Conservation (phyloP, 108 stramenopile species). For the Skeletonema marinoi region DNA sequence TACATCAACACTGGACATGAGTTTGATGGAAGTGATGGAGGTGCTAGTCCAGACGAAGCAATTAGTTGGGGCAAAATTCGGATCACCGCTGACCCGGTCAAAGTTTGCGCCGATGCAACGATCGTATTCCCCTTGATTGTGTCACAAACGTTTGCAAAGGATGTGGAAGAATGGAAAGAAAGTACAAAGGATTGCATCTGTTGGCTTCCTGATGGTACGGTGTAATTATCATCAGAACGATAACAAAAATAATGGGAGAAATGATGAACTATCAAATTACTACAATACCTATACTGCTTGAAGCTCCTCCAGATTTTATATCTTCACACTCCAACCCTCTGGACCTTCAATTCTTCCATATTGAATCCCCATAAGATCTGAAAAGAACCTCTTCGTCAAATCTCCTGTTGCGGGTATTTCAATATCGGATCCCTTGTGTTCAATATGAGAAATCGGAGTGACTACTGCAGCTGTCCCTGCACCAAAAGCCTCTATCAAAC, state of each 20-base stretch:
- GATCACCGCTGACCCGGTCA: constrained; percentile 93
- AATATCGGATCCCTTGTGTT: constrained; percentile 85
- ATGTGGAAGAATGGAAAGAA: constrained; percentile 84
- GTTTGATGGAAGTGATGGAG: constrained; percentile 98
- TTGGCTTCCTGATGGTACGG: constrained; percentile 57
- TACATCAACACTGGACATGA: constrained; percentile 97
- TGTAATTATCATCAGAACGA: neutral
- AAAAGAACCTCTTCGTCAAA: constrained; percentile 84
- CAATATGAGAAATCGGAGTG: constrained; percentile 81
- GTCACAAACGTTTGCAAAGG: constrained; percentile 96
- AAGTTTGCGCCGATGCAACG: constrained; percentile 95
- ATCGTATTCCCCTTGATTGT: constrained; percentile 97
- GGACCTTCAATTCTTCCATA: constrained; percentile 81
- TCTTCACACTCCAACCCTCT: constrained; percentile 57
- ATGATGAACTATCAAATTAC: too few species aligned
- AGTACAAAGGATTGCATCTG: constrained; percentile 70
- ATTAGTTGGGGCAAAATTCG: constrained; percentile 99
- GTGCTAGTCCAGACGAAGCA: constrained; percentile 97
- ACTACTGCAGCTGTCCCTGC: constrained; percentile 98
- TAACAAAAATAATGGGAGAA: neutral
- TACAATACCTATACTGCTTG: too few species aligned
- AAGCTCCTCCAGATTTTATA: constrained; percentile 1
- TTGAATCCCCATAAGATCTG: constrained; percentile 88
- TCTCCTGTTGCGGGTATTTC: constrained; percentile 78
- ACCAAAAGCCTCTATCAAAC: constrained; percentile 94